Evolutionary conservation across 306 rosid species (phyloP).

Genomic region (Cicer judaicum): DNA sequence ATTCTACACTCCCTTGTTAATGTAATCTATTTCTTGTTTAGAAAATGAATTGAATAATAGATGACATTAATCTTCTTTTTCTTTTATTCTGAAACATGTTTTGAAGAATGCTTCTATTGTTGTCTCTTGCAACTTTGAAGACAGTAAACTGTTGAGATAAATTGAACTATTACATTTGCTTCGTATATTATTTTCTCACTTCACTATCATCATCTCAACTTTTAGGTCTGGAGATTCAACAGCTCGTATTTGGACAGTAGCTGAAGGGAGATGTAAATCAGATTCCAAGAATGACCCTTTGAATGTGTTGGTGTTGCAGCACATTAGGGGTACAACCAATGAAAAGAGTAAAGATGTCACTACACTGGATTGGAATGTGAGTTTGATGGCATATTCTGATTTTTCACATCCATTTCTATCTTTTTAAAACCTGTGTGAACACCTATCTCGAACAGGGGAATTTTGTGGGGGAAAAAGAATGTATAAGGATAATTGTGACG

Average conservation of each 20-base stretch:
- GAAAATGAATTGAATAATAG: neutral
- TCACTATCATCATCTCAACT: constrained; percentile 19
- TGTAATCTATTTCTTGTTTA: constrained; percentile 8
- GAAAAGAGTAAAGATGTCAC: constrained; percentile 95
- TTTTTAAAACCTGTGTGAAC: neutral
- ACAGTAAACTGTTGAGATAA: neutral
- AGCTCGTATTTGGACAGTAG: constrained; percentile 92
- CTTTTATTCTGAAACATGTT: constrained; percentile 17
- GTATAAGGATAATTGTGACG: constrained; percentile 5
- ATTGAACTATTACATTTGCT: neutral
- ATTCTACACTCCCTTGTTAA: neutral
- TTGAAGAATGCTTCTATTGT: neutral
- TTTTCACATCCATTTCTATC: constrained; percentile 12
- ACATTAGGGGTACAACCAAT: constrained; percentile 74
- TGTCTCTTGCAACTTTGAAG: neutral
- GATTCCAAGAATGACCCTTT: constrained; percentile 56
- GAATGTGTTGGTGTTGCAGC: constrained; percentile 82
- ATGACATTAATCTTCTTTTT: neutral
- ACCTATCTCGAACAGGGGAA: neutral
- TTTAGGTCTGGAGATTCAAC: constrained; percentile 94
- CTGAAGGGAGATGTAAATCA: constrained; percentile 67
- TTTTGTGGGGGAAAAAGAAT: constrained; percentile 3
- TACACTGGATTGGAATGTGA: constrained; percentile 98
- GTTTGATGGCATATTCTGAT: constrained; percentile 44
- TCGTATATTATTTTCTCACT: constrained; percentile 6